These are phyloP conservation scores for Teunomyces cretensis DNA, from an alignment of 805 yeast genomes.

Conservation along the genomic window DNA sequence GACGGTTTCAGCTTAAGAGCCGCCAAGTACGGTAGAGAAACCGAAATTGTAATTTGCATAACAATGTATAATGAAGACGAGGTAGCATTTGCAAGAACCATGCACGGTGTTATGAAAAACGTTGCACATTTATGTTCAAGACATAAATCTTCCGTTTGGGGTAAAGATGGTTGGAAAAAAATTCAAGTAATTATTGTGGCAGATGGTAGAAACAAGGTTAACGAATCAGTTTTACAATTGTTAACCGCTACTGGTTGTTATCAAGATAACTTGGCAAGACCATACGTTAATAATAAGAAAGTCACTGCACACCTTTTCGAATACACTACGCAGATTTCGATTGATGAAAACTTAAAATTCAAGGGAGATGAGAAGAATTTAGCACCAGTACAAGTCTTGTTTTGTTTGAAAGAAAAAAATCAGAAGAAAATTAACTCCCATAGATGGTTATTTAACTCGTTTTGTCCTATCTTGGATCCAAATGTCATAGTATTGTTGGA, in stretches of 20 bases:
- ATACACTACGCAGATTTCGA: conserved; percentile 91
- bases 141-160: conserved; percentile 86
- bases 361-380: conserved; percentile 87
- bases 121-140: conserved; percentile 84
- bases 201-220: conserved; percentile 91
- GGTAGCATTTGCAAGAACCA: conserved; percentile 81
- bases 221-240: conserved; percentile 80
- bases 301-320: conserved; percentile 95
- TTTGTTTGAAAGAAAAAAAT: conserved; percentile 90
- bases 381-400: conserved; percentile 91
- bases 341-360: conserved; percentile 85
- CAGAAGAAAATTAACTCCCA: conserved; percentile 95
- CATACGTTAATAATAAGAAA: conserved; percentile 84
- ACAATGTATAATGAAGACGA: conserved; percentile 99
- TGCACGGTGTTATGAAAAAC: conserved; percentile 93
- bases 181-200: conserved; percentile 88
- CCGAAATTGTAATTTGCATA: conserved; percentile 86
- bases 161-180: conserved; percentile 95
- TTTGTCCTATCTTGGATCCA: conserved; percentile 90
- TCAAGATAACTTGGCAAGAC: conserved; percentile 96
- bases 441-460: conserved; percentile 95
- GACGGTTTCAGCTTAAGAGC: conserved; percentile 87
- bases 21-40: conserved; percentile 83
- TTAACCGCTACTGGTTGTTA: conserved; percentile 94
- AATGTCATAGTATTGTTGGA: conserved; percentile 86